Conservation (phyloP, 176 grass and related monocot genomes). For the Hordeum marinum region DNA sequence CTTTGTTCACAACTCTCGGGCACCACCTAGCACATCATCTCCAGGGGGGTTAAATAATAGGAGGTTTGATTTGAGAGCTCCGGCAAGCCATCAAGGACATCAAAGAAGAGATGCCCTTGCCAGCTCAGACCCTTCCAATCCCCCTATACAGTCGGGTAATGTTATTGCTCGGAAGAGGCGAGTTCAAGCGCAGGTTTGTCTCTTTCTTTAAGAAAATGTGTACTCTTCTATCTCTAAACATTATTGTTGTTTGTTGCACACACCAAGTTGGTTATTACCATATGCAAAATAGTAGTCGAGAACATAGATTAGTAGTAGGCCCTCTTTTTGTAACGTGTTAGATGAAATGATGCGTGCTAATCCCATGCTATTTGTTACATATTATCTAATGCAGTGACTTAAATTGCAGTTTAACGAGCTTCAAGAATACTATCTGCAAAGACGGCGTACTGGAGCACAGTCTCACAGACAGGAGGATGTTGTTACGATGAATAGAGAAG, state of each 20-base stretch:
- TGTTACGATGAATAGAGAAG: conserved; percentile 69
- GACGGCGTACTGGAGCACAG: conserved; percentile 59
- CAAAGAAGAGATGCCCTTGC: conserved; percentile 80
- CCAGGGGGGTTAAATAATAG: conserved; percentile 65
- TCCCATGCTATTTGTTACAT: not conserved
- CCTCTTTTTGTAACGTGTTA: not conserved
- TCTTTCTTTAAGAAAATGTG: conserved; percentile 7
- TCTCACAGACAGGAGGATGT: conserved; percentile 57
- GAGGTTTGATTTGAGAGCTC: conserved; percentile 73
- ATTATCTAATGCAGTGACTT: conserved; percentile 23
- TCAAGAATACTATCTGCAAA: conserved; percentile 97
- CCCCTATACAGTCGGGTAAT: conserved; percentile 72
- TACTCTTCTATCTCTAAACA: conserved; percentile 4
- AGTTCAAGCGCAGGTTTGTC: conserved; percentile 80
- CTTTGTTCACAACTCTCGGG: conserved; percentile 48
- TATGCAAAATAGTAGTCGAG: not conserved
- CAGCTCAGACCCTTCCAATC: conserved; percentile 45
- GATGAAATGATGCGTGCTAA: not conserved
- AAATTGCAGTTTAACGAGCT: conserved; percentile 87
- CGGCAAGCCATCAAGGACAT: conserved; percentile 61
- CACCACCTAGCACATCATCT: conserved; percentile 47
- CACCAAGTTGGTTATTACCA: not conserved
- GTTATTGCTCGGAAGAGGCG: conserved; percentile 84
- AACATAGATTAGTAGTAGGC: not conserved
- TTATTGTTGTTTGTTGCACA: not conserved